phyloP scores from a whole-genome alignment of 2,329 filamentous ascomycete species.

The Talaromyces atroroseus region DNA sequence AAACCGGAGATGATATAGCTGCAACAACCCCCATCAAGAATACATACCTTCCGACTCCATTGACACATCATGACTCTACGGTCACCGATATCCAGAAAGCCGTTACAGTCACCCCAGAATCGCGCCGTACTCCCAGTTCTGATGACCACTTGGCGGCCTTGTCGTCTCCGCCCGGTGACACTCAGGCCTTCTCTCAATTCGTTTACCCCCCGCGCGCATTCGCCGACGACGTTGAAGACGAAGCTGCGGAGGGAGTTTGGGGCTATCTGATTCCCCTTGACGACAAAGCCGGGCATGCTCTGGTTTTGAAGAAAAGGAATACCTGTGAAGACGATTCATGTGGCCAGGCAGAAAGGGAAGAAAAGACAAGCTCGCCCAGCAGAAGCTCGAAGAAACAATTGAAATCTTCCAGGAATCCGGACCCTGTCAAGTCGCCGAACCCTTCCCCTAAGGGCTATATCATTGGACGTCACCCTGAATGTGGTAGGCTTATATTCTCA shows the following conservation, averaged over 20 bases:
- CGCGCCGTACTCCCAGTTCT: conserved; percentile 44
- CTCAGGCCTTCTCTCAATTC: conserved; percentile 75
- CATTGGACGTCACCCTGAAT: conserved; percentile 88
- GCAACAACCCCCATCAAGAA: conserved; percentile 49
- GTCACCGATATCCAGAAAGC: conserved; percentile 62
- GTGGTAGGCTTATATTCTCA: conserved; percentile 56
- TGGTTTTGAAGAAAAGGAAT: conserved; percentile 71
- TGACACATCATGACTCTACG: conserved; percentile 64
- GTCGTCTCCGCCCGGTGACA: conserved; percentile 67
- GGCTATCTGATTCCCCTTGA: conserved; percentile 86
- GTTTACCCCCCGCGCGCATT: conserved; percentile 65
- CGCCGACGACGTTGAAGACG: conserved; percentile 78
- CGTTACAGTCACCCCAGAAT: conserved; percentile 63
- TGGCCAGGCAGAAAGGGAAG: conserved; percentile 28
- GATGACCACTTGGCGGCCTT: conserved; percentile 36
- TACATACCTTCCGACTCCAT: conserved; percentile 72
- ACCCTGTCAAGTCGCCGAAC: conserved; percentile 51
- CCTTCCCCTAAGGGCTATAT: conserved; percentile 76
- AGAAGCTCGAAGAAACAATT: conserved; percentile 36
- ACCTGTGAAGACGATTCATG: conserved; percentile 52
- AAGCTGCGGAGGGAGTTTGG: conserved; percentile 83
- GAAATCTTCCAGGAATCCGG: conserved; percentile 51
- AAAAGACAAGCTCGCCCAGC: conserved; percentile 30
- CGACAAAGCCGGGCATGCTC: conserved; percentile 58
- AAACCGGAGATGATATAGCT: conserved; percentile 49